Evolutionary conservation across 768 basidiomycete genomes (phyloP).

Genomic region (Cyathus striatus): DNA sequence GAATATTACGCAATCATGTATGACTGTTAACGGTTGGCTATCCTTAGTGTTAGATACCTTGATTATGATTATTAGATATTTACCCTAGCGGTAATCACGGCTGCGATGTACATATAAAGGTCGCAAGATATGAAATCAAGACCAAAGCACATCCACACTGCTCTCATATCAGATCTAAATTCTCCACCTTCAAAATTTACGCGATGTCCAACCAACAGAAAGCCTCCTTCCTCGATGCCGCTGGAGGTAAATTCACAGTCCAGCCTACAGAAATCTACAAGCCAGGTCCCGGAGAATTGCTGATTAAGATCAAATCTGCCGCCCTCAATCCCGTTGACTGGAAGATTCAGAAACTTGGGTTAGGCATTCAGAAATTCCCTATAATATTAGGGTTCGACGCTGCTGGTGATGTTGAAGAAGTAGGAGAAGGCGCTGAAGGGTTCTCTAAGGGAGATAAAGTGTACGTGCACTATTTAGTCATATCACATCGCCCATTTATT

Average conservation of each 20-base stretch:
- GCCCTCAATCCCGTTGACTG: slow-evolving; percentile 17
- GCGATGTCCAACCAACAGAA: too few species aligned
- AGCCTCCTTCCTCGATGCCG: neutral
- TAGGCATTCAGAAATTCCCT: slow-evolving; percentile 8
- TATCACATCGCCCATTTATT: neutral
- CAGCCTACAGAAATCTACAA: neutral
- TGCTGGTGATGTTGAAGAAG: slow-evolving; percentile 10
- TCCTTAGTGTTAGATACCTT: too few species aligned
- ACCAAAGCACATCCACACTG: too few species aligned
- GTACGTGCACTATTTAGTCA: slow-evolving; percentile 2
- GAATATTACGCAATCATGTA: too few species aligned
- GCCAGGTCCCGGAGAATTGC: slow-evolving; percentile 12
- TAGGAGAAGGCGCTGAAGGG: slow-evolving; percentile 8
- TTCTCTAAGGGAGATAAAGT: slow-evolving; percentile 11
- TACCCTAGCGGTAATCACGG: too few species aligned
- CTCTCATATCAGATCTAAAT: too few species aligned
- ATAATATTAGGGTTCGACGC: slow-evolving; percentile 8
- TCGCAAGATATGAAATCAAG: too few species aligned
- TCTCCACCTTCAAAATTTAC: too few species aligned
- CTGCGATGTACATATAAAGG: too few species aligned
- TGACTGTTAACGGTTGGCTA: too few species aligned
- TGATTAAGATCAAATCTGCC: slow-evolving; percentile 13
- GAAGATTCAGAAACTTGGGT: slow-evolving; percentile 11
- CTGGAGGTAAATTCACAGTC: neutral
- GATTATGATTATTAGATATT: too few species aligned